A percentile compares a stretch with the other conserved stretches of the same genome.
phyloP scores from a whole-genome alignment of 2,329 filamentous ascomycete genomes.

The Alternaria novae-zelandiae region DNA sequence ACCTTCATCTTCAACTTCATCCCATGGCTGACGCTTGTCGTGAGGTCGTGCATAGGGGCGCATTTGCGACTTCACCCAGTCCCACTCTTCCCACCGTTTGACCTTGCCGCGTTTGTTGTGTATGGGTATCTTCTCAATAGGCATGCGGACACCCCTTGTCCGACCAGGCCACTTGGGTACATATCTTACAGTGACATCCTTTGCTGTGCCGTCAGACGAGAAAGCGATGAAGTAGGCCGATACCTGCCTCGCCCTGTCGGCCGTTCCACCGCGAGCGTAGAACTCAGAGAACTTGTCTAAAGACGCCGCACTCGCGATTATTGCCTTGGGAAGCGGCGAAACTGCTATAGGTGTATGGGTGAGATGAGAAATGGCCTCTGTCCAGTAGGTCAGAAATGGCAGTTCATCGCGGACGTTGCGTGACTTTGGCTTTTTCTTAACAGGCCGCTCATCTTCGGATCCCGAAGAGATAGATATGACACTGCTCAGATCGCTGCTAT shows the following conservation, averaged over 20 bases:
- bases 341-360: slow-evolving; percentile 81
- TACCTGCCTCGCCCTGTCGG: slow-evolving; percentile 85
- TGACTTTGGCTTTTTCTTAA: slow-evolving; percentile 51
- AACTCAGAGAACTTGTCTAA: slow-evolving; percentile 75
- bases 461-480: slow-evolving; percentile 54
- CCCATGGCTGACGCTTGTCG: slow-evolving; percentile 68
- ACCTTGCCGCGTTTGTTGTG: slow-evolving; percentile 80
- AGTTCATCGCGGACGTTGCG: slow-evolving; percentile 75
- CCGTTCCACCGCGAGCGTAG: slow-evolving; percentile 81
- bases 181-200: slow-evolving; percentile 93
- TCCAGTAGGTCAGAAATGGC: slow-evolving; percentile 89
- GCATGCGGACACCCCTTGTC: slow-evolving; percentile 83
- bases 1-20: slow-evolving; percentile 78
- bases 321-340: slow-evolving; percentile 67
- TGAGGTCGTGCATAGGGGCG: slow-evolving; percentile 69
- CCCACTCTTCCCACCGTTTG: slow-evolving; percentile 75
- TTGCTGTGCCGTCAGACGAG: slow-evolving; percentile 83
- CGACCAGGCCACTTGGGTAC: slow-evolving; percentile 85
- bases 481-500: slow-evolving; percentile 52
- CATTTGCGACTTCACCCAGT: slow-evolving; percentile 89
- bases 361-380: slow-evolving; percentile 82
- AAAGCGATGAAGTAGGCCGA: slow-evolving; percentile 89
- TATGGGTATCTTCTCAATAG: slow-evolving; percentile 79
- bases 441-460: slow-evolving; percentile 59
- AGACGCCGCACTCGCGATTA: slow-evolving; percentile 65